phyloP scores from a whole-genome alignment of 169 alveolate species.

The Plasmodium ovale region DNA sequence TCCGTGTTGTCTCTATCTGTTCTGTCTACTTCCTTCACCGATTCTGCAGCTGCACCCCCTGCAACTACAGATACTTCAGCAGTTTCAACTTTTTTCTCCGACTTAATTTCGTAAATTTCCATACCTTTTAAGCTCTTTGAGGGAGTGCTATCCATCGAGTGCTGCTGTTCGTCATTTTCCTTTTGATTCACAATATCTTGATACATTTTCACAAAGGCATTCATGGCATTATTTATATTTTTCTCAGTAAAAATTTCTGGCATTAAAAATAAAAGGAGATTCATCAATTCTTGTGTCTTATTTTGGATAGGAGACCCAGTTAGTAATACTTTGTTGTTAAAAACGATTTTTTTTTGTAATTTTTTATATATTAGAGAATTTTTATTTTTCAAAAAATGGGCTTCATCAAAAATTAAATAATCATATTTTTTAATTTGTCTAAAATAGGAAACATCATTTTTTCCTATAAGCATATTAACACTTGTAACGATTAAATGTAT shows the following conservation, averaged over 20 bases:
- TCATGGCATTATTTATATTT: slow-evolving; percentile 84
- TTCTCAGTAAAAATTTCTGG: slow-evolving; percentile 89
- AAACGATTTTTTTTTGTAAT: slow-evolving; percentile 84
- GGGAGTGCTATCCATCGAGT: not conserved
- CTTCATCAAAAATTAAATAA: slow-evolving; percentile 94
- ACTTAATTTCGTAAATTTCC: not conserved
- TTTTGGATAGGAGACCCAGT: slow-evolving; percentile 94
- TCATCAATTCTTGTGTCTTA: slow-evolving; percentile 90
- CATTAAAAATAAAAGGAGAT: slow-evolving; percentile 90
- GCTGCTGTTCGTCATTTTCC: not conserved
- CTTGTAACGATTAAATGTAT: slow-evolving; percentile 56
- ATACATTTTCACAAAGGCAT: slow-evolving; percentile 77
- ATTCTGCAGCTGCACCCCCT: not conserved
- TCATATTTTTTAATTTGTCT: slow-evolving; percentile 80
- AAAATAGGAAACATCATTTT: slow-evolving; percentile 56
- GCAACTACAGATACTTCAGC: not conserved
- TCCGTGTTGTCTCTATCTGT: not conserved
- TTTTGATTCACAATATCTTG: slow-evolving; percentile 46
- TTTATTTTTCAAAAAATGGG: slow-evolving; percentile 93
- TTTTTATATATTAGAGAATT: slow-evolving; percentile 90
- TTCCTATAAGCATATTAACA: slow-evolving; percentile 59
- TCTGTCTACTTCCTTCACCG: not conserved
- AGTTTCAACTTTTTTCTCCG: not conserved
- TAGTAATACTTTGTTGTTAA: slow-evolving; percentile 90
- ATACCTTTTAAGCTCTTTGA: not conserved